These are phyloP conservation scores for Kazachstania sp. DNA, from an alignment of 1,139 yeast genomes.

Conservation along the genomic window DNA sequence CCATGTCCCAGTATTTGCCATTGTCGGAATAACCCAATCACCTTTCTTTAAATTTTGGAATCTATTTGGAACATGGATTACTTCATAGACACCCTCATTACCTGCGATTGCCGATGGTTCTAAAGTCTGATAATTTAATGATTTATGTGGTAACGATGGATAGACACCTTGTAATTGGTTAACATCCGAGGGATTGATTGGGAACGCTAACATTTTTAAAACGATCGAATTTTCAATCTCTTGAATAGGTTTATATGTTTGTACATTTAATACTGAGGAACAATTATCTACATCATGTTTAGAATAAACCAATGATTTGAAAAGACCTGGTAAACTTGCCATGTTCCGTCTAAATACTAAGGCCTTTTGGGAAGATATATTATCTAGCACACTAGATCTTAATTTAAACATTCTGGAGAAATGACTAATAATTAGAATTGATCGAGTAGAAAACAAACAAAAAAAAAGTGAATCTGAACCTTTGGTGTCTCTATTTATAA, in stretches of 20 bases:
- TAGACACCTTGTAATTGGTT: constrained; percentile 91
- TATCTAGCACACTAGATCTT: too few relatives aligned
- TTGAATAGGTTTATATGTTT: constrained; percentile 24
- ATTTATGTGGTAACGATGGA: constrained; percentile 68
- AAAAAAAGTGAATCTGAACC: too few relatives aligned
- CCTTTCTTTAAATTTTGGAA: constrained; percentile 44
- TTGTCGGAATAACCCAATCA: constrained; percentile 88
- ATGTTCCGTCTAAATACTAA: constrained; percentile 5
- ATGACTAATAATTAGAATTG: too few relatives aligned
- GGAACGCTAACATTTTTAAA: constrained; percentile 57
- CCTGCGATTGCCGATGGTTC: constrained; percentile 76
- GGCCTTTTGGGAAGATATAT: neutral
- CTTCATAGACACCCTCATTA: constrained; percentile 88
- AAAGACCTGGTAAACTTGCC: constrained; percentile 17
- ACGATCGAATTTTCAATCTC: constrained; percentile 25
- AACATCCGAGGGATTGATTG: constrained; percentile 87
- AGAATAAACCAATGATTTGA: constrained; percentile 28
- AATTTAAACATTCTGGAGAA: too few relatives aligned
- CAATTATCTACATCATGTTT: constrained; percentile 25
- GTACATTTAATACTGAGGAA: constrained; percentile 22
- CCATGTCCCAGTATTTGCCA: constrained; percentile 90
- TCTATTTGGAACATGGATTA: constrained; percentile 56
- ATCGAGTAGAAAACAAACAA: too few relatives aligned
- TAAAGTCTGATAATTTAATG: constrained; percentile 44
- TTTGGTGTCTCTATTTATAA: too few relatives aligned